Evolutionary conservation across 352 stramenopile species (phyloP).

Genomic region (Globisporangium irregulare): DNA sequence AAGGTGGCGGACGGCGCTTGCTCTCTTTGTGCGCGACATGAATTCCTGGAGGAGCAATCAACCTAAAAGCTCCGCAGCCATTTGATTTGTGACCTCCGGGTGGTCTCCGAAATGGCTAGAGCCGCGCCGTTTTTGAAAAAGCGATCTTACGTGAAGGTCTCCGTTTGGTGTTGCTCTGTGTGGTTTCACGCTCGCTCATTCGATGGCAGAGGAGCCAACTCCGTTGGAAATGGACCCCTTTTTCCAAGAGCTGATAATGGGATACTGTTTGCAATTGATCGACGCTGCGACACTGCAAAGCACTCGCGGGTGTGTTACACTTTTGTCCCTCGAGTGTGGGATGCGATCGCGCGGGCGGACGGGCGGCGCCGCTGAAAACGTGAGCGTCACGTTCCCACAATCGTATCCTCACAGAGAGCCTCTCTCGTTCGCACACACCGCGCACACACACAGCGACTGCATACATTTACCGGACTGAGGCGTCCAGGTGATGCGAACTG

Average conservation of each 20-base stretch:
- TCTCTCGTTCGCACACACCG: neutral
- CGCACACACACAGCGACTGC: neutral
- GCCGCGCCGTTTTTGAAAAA: neutral
- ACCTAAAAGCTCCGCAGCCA: neutral
- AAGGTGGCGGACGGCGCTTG: neutral
- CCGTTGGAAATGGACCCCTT: neutral
- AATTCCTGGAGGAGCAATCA: neutral
- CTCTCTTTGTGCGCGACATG: neutral
- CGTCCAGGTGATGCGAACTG: neutral
- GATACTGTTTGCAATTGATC: neutral
- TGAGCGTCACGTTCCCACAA: constrained; percentile 4
- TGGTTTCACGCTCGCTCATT: neutral
- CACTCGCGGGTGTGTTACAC: neutral
- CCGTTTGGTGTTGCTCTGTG: neutral
- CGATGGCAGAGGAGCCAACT: neutral
- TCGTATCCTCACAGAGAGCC: neutral
- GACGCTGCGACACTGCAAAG: neutral
- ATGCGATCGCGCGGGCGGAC: neutral
- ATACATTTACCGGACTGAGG: neutral
- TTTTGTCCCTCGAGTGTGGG: neutral
- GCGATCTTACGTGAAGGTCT: neutral
- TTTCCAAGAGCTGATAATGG: neutral
- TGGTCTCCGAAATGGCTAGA: neutral
- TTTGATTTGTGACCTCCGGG: neutral
- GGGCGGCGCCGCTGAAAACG: neutral